A percentile compares a stretch with the other conserved stretches of the same genome.
Conservation (phyloP, 257 asterid genomes). For the Gentiana macrophylla region DNA sequence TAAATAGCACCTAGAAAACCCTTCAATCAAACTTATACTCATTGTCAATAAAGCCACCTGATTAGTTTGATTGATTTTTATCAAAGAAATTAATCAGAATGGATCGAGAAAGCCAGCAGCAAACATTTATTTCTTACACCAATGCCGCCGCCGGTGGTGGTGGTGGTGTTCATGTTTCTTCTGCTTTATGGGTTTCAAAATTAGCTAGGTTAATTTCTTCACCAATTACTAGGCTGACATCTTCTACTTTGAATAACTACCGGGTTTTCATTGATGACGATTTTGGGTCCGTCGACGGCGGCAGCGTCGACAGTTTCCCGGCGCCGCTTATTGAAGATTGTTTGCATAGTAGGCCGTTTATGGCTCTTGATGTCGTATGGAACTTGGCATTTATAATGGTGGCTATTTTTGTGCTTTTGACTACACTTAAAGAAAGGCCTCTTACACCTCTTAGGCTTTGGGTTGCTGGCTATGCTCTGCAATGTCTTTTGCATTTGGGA, state of each 20-base stretch:
- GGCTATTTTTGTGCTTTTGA: constrained; percentile 46
- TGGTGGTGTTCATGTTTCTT: not conserved
- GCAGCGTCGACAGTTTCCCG: constrained; percentile 9
- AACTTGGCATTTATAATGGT: constrained; percentile 63
- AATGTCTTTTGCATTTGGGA: constrained; percentile 64
- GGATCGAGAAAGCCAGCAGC: constrained; percentile 18
- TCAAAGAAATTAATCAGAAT: not conserved
- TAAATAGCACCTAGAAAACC: too few species aligned
- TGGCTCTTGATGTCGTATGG: constrained; percentile 78
- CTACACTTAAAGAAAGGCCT: constrained; percentile 49
- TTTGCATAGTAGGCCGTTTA: constrained; percentile 52
- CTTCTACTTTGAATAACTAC: constrained; percentile 19
- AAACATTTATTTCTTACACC: not conserved
- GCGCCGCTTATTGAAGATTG: constrained; percentile 22
- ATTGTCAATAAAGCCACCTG: too few species aligned
- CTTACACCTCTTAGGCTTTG: constrained; percentile 71
- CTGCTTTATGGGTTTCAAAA: not conserved
- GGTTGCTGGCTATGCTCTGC: constrained; percentile 78
- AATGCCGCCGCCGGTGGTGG: not conserved
- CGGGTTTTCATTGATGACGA: constrained; percentile 21
- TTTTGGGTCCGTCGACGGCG: constrained; percentile 6
- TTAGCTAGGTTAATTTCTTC: constrained; percentile 18
- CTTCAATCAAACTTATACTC: too few species aligned
- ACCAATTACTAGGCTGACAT: constrained; percentile 22
- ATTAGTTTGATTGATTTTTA: too few species aligned